Conservation (phyloP, 2,329 filamentous ascomycete genomes). For the Annulohypoxylon truncatum region DNA sequence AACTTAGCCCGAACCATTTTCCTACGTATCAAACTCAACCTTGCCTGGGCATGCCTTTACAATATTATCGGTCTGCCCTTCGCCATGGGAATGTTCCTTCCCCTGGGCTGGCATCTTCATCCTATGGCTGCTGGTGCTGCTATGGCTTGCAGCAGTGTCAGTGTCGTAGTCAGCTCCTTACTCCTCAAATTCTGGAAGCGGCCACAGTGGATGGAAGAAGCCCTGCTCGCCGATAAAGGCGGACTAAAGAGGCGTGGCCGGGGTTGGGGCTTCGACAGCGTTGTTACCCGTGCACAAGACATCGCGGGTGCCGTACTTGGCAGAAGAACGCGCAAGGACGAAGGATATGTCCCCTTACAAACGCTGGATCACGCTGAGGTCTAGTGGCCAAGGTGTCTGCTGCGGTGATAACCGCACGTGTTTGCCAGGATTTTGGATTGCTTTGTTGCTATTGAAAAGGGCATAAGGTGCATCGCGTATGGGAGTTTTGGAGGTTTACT, state of each 20-base stretch:
- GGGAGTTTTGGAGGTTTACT: constrained; percentile 13
- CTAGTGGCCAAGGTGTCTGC: constrained; percentile 25
- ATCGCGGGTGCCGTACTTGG: constrained; percentile 53
- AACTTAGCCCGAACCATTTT: constrained; percentile 88
- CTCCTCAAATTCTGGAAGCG: constrained; percentile 88
- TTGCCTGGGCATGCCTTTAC: constrained; percentile 93
- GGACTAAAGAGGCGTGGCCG: constrained; percentile 57
- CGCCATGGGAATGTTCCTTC: constrained; percentile 95
- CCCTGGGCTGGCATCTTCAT: constrained; percentile 86
- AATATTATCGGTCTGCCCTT: constrained; percentile 92
- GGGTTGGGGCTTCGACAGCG: constrained; percentile 55
- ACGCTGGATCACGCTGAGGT: constrained; percentile 58
- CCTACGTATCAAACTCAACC: constrained; percentile 90
- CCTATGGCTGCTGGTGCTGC: constrained; percentile 95
- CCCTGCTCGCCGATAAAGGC: constrained; percentile 69
- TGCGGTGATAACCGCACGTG: not conserved
- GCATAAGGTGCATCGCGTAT: constrained; percentile 20
- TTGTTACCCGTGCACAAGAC: constrained; percentile 58
- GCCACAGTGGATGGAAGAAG: constrained; percentile 86
- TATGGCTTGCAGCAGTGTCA: constrained; percentile 92
- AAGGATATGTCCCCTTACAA: constrained; percentile 70
- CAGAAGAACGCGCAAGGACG: constrained; percentile 55
- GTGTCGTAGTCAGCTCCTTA: constrained; percentile 85
- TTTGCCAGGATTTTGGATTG: not conserved
- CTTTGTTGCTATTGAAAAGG: not conserved